phyloP scores from a whole-genome alignment of 1,139 yeast species.

The Yamadazyma membranifaciens region DNA sequence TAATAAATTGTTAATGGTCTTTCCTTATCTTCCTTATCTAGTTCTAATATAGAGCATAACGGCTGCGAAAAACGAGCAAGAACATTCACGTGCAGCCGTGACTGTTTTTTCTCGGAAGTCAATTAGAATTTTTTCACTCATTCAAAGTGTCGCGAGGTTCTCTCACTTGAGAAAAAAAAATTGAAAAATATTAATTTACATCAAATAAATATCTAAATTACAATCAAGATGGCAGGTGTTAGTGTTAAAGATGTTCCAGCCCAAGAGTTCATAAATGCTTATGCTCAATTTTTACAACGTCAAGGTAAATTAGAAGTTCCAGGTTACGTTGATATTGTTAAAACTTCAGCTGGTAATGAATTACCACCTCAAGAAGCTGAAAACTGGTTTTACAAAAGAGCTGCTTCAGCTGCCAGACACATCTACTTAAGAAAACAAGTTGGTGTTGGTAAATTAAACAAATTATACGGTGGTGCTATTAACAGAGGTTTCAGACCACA shows the following conservation, averaged over 20 bases:
- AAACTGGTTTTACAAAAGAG: conserved; percentile 99
- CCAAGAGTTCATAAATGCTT: conserved; percentile 99
- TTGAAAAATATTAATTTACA: no score
- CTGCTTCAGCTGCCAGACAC: conserved; percentile 99
- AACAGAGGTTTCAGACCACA: conserved; percentile 99
- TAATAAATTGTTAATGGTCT: no score
- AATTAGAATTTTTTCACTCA: conserved; percentile 2
- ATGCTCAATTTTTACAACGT: conserved; percentile 99
- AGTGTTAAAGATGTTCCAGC: conserved; percentile 97
- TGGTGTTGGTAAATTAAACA: conserved; percentile 99
- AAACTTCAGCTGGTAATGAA: conserved; percentile 98
- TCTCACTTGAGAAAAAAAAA: conserved; percentile 7
- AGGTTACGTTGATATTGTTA: conserved; percentile 99
- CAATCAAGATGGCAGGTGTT: conserved; percentile 82
- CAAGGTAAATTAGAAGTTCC: conserved; percentile 99
- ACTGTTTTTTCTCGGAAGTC: conserved; percentile 17
- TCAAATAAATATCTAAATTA: conserved; percentile 9
- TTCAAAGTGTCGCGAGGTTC: conserved; percentile 4
- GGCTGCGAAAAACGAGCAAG: conserved; percentile 2
- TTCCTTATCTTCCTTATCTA: no score
- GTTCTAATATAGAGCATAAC: no score
- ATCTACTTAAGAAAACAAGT: conserved; percentile 99
- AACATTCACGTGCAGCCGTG: conserved; percentile 25
- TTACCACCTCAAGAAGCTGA: conserved; percentile 99
- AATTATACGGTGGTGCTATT: conserved; percentile 98